Percentiles rank a stretch among this genome's conserved stretches.
These are phyloP conservation scores for Pseudopithomyces chartarum DNA, from an alignment of 2,329 filamentous ascomycete species.

Conservation along the genomic window DNA sequence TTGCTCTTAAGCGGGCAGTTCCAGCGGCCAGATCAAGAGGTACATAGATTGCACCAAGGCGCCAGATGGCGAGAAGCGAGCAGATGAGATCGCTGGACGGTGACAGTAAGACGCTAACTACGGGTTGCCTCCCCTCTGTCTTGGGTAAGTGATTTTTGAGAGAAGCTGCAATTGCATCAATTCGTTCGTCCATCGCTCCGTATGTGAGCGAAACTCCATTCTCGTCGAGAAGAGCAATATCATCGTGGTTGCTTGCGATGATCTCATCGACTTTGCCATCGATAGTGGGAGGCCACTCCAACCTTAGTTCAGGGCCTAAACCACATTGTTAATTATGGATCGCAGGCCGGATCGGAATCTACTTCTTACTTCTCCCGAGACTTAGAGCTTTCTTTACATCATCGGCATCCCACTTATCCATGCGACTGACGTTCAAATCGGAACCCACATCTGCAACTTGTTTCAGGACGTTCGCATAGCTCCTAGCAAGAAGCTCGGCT, in stretches of 20 bases:
- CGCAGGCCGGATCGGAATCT: not conserved
- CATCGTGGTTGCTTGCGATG: conserved; percentile 13
- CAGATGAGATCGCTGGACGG: conserved; percentile 39
- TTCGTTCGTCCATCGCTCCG: conserved; percentile 35
- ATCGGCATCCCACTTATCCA: conserved; percentile 7
- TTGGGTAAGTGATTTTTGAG: not conserved
- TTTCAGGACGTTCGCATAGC: conserved; percentile 26
- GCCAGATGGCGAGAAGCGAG: conserved; percentile 24
- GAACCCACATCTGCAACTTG: conserved; percentile 17
- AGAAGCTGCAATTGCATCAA: conserved; percentile 42
- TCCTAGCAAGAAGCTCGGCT: conserved; percentile 26
- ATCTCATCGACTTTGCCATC: conserved; percentile 46
- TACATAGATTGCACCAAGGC: conserved; percentile 15
- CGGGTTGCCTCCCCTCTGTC: not conserved
- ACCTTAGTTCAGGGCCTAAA: conserved; percentile 21
- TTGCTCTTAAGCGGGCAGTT: conserved; percentile 7
- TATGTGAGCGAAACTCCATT: conserved; percentile 43
- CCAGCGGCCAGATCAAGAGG: conserved; percentile 19
- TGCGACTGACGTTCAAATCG: conserved; percentile 5
- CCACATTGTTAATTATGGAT: conserved; percentile 1
- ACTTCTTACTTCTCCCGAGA: conserved; percentile 13
- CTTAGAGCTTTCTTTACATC: conserved; percentile 7
- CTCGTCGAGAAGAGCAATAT: conserved; percentile 36
- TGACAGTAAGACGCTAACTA: conserved; percentile 51
- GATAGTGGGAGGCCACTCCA: conserved; percentile 43